Base-by-base conservation (phyloP, 116 monocot genomes). In the Papilionanthe hybrid region DNA sequence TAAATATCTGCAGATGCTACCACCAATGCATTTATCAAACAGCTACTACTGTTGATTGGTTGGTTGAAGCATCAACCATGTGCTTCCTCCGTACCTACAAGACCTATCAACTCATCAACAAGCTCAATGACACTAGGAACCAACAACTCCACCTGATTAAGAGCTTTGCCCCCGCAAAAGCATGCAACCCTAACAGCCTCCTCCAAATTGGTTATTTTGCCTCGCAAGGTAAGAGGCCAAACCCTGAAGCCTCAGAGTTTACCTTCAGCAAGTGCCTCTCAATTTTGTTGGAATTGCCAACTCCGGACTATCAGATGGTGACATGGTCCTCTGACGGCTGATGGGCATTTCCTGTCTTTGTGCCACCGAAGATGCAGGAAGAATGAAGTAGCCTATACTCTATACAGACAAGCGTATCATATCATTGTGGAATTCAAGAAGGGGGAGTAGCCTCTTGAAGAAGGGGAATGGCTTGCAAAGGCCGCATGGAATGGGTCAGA, bases 381-480 rank as follows among this genome's bases (percentile, higher is more conserved):
- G 42, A 84, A 85, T 41, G 81, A 68, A 25, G 81, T 44, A 43
- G 79, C 75, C 22, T 94, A 87, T 82, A 83, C 79, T 37, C 78
- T 87, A 8, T 94, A 91, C 80, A 72, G 48, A 75, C 91, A 91
- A 81, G 98, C 98, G 0, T 91, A 98, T 74, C 83, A 86, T 88
- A 92, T 98, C 44, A 83, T 98, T 28, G 88, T 98, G 45, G 98
- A 94, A 57, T 81, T 94, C n/a, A 85, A 85, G 50, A 84, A 86
- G 1, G 91, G 85, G 28, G 89, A 91, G 60, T 98, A 94, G 55
- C 94, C 98, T 1, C 23, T 55, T 0, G 91, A 94, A 73, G 98
- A 94, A 78, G 94, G 94, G 68, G 93, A 94, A 50, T 98, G 94
- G 98, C 87, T 94, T 11, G 94, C 92, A 7, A 90, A 80, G 74